phyloP scores from a whole-genome alignment of 345 rosid genomes.

The Iberis pinnata region DNA sequence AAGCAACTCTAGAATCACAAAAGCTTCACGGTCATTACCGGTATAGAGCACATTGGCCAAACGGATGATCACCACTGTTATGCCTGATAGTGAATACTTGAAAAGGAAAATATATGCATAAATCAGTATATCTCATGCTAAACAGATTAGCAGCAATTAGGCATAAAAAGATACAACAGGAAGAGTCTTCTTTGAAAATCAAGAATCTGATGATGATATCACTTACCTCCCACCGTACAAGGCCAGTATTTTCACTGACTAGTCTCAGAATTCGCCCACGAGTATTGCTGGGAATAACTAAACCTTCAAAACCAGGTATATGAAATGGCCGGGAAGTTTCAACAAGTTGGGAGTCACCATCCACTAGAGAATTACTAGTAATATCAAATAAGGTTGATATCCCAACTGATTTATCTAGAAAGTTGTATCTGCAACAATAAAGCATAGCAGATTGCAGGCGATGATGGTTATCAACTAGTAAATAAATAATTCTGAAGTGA shows the following conservation, averaged over 20 bases:
- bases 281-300: constrained; percentile 65
- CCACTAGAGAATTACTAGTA: constrained; percentile 44
- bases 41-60: constrained; percentile 55
- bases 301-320: constrained; percentile 75
- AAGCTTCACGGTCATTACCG: constrained; percentile 51
- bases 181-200: background rate
- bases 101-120: constrained; percentile 13
- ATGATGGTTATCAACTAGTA: constrained; percentile 8
- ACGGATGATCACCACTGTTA: constrained; percentile 64
- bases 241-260: constrained; percentile 51
- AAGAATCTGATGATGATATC: constrained; percentile 4
- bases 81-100: constrained; percentile 66
- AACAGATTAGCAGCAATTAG: background rate
- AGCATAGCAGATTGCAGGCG: constrained; percentile 6
- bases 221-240: constrained; percentile 97
- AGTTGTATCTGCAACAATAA: constrained; percentile 58
- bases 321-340: constrained; percentile 51
- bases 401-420: constrained; percentile 82
- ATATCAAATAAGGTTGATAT: constrained; percentile 69
- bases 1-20: constrained; percentile 63
- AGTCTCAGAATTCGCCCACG: constrained; percentile 67
- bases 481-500: background rate
- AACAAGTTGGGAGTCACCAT: constrained; percentile 51
- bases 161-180: background rate
- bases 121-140: constrained; percentile 21